Evolutionary conservation across 2,329 filamentous ascomycete genomes (phyloP).

Genomic region (Albifimbria verrucaria): DNA sequence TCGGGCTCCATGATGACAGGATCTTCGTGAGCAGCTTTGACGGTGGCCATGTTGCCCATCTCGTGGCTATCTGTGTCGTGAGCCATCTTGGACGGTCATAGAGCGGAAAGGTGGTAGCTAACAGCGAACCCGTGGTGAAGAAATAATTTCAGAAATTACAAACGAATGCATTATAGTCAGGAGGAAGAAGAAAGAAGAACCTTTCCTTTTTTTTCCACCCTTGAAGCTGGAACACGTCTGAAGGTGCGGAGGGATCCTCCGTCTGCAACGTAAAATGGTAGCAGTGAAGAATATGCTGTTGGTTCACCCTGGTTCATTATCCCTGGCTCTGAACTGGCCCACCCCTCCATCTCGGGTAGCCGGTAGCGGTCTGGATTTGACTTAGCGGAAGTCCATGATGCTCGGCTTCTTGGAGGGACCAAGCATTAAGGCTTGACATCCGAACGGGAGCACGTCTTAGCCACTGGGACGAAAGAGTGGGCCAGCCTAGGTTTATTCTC

Average conservation of each 20-base stretch:
- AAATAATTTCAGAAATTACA: too few species aligned
- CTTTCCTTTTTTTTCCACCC: background rate
- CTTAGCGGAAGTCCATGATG: too few species aligned
- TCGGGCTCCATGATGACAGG: slow-evolving; percentile 11
- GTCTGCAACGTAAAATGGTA: background rate
- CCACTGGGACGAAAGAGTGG: too few species aligned
- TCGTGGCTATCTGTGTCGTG: slow-evolving; percentile 18
- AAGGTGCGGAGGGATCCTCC: background rate
- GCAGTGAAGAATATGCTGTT: background rate
- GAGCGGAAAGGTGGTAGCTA: too few species aligned
- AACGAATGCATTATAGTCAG: background rate
- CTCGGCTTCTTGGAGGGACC: too few species aligned
- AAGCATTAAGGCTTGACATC: too few species aligned
- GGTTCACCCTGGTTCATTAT: background rate
- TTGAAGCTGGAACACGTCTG: too few species aligned
- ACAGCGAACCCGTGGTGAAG: too few species aligned
- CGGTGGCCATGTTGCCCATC: slow-evolving; percentile 15
- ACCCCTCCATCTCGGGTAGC: background rate
- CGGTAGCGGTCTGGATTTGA: too few species aligned
- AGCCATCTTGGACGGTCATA: slow-evolving; percentile 11
- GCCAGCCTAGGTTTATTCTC: too few species aligned
- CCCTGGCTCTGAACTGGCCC: background rate
- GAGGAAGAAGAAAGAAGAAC: background rate
- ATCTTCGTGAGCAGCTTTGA: slow-evolving; percentile 9
- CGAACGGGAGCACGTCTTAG: background rate